phyloP scores from a whole-genome alignment of 768 basidiomycete species.

The Grammothele lineata region DNA sequence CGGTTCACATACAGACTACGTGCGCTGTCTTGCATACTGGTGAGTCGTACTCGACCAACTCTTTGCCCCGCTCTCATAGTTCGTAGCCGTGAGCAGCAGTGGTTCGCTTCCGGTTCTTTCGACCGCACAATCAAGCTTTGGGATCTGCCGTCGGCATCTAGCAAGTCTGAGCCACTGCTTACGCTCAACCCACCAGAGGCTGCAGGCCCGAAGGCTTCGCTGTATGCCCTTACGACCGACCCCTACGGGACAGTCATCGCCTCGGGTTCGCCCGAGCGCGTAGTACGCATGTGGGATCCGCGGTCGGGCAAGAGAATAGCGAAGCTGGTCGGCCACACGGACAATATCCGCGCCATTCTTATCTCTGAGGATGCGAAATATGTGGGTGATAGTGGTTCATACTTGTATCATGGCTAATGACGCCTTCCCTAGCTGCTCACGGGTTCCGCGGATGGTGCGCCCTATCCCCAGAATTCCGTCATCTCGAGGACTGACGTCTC shows the following conservation, averaged over 20 bases:
- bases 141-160: slow-evolving; percentile 59
- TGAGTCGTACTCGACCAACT: slow-evolving; percentile 29
- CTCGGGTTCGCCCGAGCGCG: slow-evolving; percentile 88
- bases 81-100: slow-evolving; percentile 69
- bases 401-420: slow-evolving; percentile 1
- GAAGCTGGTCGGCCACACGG: slow-evolving; percentile 94
- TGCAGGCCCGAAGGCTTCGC: slow-evolving; percentile 60
- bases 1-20: slow-evolving; percentile 82
- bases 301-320: slow-evolving; percentile 74
- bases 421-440: slow-evolving; percentile 59
- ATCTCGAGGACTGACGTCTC: no score
- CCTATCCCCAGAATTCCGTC: no score
- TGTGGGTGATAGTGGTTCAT: slow-evolving; percentile 42
- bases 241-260: slow-evolving; percentile 78
- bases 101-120: slow-evolving; percentile 92
- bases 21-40: slow-evolving; percentile 75
- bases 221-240: slow-evolving; percentile 79
- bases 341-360: slow-evolving; percentile 89
- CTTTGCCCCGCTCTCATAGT: slow-evolving; percentile 6
- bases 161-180: slow-evolving; percentile 46
- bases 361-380: slow-evolving; percentile 90
- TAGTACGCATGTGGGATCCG: slow-evolving; percentile 92
- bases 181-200: slow-evolving; percentile 68
- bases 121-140: slow-evolving; percentile 93
- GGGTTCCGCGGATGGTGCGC: slow-evolving; percentile 69